These are phyloP conservation scores for Gillenia trifoliata DNA, from an alignment of 306 rosid genomes.

Conservation along the genomic window DNA sequence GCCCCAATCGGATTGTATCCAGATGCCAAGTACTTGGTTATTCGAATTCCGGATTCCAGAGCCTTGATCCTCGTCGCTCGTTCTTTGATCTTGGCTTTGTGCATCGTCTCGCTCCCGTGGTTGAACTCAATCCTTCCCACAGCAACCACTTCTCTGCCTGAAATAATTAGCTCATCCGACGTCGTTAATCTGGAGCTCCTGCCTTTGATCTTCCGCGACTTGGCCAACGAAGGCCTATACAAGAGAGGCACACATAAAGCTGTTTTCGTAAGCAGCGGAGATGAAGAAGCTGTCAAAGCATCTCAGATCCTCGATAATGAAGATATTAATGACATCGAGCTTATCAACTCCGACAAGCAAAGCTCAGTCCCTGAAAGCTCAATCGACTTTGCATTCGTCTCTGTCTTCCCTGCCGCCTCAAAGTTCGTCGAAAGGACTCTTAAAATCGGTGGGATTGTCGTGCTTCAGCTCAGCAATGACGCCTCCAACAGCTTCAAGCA, in stretches of 20 bases:
- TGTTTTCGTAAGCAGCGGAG: slow-evolving; percentile 9
- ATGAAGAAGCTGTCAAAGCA: background rate
- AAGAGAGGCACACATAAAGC: slow-evolving; percentile 13
- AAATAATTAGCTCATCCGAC: background rate
- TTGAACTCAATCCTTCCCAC: slow-evolving; percentile 20
- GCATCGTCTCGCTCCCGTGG: slow-evolving; percentile 23
- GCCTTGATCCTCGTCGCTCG: slow-evolving; percentile 23
- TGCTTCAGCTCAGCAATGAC: slow-evolving; percentile 11
- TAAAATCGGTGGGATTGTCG: slow-evolving; percentile 34
- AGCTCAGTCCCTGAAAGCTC: slow-evolving; percentile 10
- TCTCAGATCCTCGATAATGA: background rate
- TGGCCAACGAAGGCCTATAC: slow-evolving; percentile 47
- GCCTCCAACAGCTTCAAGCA: slow-evolving; percentile 1
- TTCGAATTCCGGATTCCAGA: slow-evolving; percentile 25
- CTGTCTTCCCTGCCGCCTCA: slow-evolving; percentile 20
- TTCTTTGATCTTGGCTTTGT: slow-evolving; percentile 24
- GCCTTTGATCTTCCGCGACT: slow-evolving; percentile 34
- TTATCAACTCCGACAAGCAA: slow-evolving; percentile 28
- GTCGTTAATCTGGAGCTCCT: slow-evolving; percentile 11
- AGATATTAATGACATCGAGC: slow-evolving; percentile 15
- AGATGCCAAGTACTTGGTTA: slow-evolving; percentile 29
- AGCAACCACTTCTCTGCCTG: background rate
- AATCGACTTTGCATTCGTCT: slow-evolving; percentile 38
- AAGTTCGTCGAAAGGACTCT: slow-evolving; percentile 42
- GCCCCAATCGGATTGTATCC: slow-evolving; percentile 13